Evolutionary conservation across 108 stramenopile genomes (phyloP).

Genomic region (Cyclotella kingstonii): DNA sequence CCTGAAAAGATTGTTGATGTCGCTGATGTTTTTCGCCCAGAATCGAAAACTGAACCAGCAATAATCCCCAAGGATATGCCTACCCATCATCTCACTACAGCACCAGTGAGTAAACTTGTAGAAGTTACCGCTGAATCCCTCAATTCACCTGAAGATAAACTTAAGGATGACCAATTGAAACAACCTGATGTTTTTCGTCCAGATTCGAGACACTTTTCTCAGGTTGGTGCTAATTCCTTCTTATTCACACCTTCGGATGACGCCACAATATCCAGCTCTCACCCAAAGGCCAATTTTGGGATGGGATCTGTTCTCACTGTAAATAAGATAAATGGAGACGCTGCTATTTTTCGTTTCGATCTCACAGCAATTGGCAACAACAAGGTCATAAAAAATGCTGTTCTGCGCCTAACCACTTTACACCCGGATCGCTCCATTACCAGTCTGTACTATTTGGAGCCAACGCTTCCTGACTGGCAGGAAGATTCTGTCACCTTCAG

Average conservation of each 20-base stretch:
- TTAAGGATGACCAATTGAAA: too few relatives aligned
- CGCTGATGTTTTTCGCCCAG: conserved; percentile 2
- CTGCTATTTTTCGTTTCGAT: conserved; percentile 16
- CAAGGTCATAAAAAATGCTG: conserved; percentile 6
- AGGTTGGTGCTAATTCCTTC: conserved; percentile 11
- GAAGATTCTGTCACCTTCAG: conserved; percentile 17
- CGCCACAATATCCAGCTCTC: conserved; percentile 10
- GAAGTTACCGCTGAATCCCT: not conserved
- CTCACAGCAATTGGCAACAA: conserved; percentile 12
- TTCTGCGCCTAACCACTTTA: conserved; percentile 3
- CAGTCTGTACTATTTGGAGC: conserved; percentile 15
- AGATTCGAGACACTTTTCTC: not conserved
- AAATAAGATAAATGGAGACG: conserved; percentile 20
- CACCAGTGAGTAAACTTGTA: too few relatives aligned
- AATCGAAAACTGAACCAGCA: not conserved
- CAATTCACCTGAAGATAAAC: not conserved
- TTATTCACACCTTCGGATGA: conserved; percentile 15
- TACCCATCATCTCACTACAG: too few relatives aligned
- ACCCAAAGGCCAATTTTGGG: conserved; percentile 12
- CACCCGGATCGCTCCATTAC: conserved; percentile 5
- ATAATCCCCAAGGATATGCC: too few relatives aligned
- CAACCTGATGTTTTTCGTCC: not conserved
- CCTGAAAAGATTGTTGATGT: not conserved
- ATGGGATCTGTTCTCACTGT: conserved; percentile 2
- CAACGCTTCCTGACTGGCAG: conserved; percentile 7